A percentile compares a stretch with the other conserved stretches of the same genome.
Conservation (phyloP, 352 stramenopile genomes). For the Phytophthora foliorum region DNA sequence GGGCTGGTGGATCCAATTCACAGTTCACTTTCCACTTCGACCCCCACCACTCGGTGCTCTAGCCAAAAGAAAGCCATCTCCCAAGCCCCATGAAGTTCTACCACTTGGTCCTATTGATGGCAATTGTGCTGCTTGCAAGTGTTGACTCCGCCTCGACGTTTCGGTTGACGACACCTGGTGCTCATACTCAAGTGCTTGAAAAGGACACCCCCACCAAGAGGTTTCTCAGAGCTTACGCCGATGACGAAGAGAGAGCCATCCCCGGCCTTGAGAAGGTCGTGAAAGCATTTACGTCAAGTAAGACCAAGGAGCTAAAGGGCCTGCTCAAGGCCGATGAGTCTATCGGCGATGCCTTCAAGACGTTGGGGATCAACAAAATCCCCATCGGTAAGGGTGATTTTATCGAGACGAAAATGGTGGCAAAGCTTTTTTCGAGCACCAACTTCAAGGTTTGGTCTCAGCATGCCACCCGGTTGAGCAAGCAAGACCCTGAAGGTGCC, state of each 20-base stretch:
- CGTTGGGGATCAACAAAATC: not conserved
- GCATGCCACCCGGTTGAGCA: not conserved
- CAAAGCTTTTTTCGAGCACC: not conserved
- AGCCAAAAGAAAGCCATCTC: not conserved
- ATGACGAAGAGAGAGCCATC: too few relatives aligned
- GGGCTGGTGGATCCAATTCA: too few relatives aligned
- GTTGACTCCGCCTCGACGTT: not conserved
- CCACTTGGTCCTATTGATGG: not conserved
- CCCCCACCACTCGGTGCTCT: not conserved
- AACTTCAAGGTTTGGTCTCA: constrained; percentile 4
- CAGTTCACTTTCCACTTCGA: constrained; percentile 1
- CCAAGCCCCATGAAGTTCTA: not conserved
- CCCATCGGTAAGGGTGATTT: not conserved
- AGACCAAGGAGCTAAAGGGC: constrained; percentile 1
- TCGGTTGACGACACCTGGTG: not conserved
- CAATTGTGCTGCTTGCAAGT: constrained; percentile 2
- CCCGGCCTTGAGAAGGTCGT: not conserved
- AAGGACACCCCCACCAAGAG: constrained; percentile 2
- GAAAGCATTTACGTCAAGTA: not conserved
- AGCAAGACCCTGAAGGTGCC: not conserved
- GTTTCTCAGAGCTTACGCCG: not conserved
- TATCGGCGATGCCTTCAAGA: constrained; percentile 3
- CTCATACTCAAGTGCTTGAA: not conserved
- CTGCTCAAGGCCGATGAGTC: not conserved
- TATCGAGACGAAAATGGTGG: constrained; percentile 2